phyloP scores from a whole-genome alignment of 163 green algal genomes.

The Chlamydomonas reinhardtii region DNA sequence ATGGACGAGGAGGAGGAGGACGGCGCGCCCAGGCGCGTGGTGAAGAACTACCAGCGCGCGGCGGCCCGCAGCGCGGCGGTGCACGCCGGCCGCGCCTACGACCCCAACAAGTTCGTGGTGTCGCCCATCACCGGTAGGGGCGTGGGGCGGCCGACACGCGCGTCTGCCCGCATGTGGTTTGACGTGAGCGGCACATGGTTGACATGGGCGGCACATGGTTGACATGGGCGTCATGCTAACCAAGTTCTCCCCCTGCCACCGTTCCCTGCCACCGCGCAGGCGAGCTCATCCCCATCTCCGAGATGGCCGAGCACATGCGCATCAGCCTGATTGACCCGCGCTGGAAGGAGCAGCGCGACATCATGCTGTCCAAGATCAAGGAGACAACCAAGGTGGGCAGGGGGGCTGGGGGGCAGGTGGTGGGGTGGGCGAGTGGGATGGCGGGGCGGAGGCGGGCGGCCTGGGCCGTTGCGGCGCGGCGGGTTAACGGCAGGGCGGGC shows the following conservation, averaged over 20 bases:
- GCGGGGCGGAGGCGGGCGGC: too few relatives aligned
- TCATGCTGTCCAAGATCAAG: constrained; percentile 95
- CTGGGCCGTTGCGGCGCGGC: too few relatives aligned
- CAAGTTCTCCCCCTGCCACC: too few relatives aligned
- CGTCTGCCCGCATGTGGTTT: too few relatives aligned
- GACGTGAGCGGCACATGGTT: too few relatives aligned
- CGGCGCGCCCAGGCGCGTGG: constrained; percentile 75
- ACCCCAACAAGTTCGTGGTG: constrained; percentile 90
- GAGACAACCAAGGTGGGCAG: constrained; percentile 56
- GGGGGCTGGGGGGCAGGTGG: too few relatives aligned
- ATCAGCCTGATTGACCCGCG: constrained; percentile 81
- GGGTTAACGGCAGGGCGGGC: too few relatives aligned
- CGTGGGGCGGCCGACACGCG: too few relatives aligned
- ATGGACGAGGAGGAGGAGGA: constrained; percentile 67
- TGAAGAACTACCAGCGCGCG: constrained; percentile 82
- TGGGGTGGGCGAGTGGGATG: too few relatives aligned
- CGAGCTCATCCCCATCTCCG: constrained; percentile 90
- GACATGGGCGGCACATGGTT: too few relatives aligned
- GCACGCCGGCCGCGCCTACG: constrained; percentile 59
- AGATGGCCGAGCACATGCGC: constrained; percentile 99
- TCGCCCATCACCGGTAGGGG: constrained; percentile 94
- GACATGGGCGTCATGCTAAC: too few relatives aligned
- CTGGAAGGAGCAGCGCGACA: constrained; percentile 94
- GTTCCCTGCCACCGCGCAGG: too few relatives aligned
- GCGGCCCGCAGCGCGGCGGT: constrained; percentile 24